Conservation (phyloP, 805 yeast species). For the Pichia heedii region DNA sequence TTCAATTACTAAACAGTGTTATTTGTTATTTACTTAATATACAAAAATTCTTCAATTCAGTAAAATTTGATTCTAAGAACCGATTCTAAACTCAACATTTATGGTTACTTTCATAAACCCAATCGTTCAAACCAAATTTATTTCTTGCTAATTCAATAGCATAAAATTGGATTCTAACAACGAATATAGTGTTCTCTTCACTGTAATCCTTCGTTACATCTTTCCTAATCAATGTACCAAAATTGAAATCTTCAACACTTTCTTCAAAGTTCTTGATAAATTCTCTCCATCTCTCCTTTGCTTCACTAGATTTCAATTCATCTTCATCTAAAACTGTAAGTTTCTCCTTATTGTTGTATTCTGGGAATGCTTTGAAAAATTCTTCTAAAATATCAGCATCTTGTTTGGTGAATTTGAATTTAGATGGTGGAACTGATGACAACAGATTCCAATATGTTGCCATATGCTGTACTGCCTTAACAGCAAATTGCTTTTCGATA, state of each 20-base stretch:
- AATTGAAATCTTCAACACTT: slow-evolving; percentile 79
- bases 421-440: slow-evolving; percentile 67
- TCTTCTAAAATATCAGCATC: slow-evolving; percentile 63
- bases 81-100: not conserved
- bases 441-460: slow-evolving; percentile 87
- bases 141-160: slow-evolving; percentile 94
- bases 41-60: too few species aligned
- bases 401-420: slow-evolving; percentile 58
- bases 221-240: slow-evolving; percentile 87
- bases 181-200: slow-evolving; percentile 80
- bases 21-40: too few species aligned
- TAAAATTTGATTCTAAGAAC: too few species aligned
- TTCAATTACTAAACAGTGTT: too few species aligned
- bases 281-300: slow-evolving; percentile 86
- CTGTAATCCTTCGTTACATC: slow-evolving; percentile 64
- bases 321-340: slow-evolving; percentile 60
- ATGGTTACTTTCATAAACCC: slow-evolving; percentile 42
- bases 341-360: slow-evolving; percentile 53
- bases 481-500: slow-evolving; percentile 96
- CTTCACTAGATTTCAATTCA: slow-evolving; percentile 68
- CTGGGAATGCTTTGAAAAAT: slow-evolving; percentile 76
- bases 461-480: slow-evolving; percentile 91
- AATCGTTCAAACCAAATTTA: slow-evolving; percentile 82
- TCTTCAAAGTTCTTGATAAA: slow-evolving; percentile 78
- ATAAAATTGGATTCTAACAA: slow-evolving; percentile 86